Percentiles rank a stretch among this genome's conserved stretches.
Evolutionary conservation across 2,329 filamentous ascomycete species (phyloP).

Genomic region (Biscogniauxia sp.): DNA sequence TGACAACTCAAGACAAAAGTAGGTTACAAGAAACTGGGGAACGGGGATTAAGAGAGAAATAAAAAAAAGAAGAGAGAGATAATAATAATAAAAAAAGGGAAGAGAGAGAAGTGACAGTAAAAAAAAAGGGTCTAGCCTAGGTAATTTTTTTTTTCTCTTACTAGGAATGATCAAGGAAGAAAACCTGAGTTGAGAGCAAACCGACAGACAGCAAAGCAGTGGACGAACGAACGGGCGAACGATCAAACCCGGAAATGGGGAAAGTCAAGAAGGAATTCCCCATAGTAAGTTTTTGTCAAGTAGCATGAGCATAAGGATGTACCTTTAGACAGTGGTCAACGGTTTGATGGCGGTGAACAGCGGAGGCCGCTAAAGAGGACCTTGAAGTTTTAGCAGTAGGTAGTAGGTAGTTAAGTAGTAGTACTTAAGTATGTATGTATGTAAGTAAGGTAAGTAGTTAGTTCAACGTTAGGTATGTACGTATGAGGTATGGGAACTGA

Average conservation of each 20-base stretch:
- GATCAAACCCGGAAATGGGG: background rate
- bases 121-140: background rate
- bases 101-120: background rate
- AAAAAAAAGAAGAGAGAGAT: background rate
- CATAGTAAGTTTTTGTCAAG: background rate
- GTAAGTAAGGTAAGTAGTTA: too few species aligned
- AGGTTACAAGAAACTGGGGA: too few species aligned
- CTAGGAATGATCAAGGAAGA: background rate
- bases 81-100: background rate
- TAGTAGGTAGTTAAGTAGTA: too few species aligned
- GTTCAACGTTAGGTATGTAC: too few species aligned
- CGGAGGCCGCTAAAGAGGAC: background rate
- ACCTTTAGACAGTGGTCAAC: background rate
- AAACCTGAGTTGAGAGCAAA: background rate
- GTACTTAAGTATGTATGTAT: too few species aligned
- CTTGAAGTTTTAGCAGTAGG: too few species aligned
- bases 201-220: background rate
- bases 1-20: background rate
- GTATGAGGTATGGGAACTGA: too few species aligned
- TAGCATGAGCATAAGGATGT: background rate
- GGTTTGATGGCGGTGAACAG: background rate
- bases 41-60: too few species aligned
- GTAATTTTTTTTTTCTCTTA: background rate
- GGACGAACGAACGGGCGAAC: background rate
- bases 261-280: background rate